Conservation (phyloP, 805 yeast genomes). For the Teunomyces aglyptinius region DNA sequence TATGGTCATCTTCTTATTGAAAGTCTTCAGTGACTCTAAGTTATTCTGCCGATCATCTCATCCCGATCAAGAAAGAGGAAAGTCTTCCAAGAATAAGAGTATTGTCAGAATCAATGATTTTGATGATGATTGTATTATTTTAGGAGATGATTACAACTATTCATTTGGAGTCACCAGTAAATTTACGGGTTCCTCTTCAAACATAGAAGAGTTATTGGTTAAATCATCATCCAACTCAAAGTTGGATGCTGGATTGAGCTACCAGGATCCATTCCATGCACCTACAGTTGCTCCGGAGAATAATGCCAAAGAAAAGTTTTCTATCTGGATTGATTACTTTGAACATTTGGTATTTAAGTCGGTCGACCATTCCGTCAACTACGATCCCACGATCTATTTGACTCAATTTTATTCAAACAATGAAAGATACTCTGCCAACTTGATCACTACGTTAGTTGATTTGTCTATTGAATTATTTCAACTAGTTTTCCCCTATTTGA, state of each 20-base stretch:
- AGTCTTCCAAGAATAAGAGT: conserved; percentile 16
- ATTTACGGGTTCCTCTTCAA: conserved; percentile 21
- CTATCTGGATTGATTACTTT: conserved; percentile 33
- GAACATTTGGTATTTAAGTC: conserved; percentile 23
- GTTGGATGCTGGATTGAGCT: not conserved
- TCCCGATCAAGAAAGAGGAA: conserved; percentile 16
- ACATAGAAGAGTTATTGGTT: conserved; percentile 36
- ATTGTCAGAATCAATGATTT: conserved; percentile 19
- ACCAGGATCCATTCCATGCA: conserved; percentile 2
- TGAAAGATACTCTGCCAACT: conserved; percentile 23
- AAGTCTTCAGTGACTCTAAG: conserved; percentile 36
- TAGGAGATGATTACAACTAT: conserved; percentile 49
- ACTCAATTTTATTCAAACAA: conserved; percentile 23
- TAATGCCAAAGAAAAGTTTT: conserved; percentile 2
- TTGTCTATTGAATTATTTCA: conserved; percentile 75
- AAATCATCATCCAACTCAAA: conserved; percentile 11
- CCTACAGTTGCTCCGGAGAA: conserved; percentile 4
- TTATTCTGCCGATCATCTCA: conserved; percentile 17
- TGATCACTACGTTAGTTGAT: conserved; percentile 57
- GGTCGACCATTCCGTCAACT: conserved; percentile 26
- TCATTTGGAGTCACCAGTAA: conserved; percentile 57
- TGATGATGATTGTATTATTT: conserved; percentile 23
- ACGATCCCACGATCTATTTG: conserved; percentile 32
- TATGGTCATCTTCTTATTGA: conserved; percentile 38
- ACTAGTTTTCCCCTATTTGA: conserved; percentile 64